Base-by-base conservation (phyloP, 2,329 filamentous ascomycete genomes). In the Diaporthe longicolla region DNA sequence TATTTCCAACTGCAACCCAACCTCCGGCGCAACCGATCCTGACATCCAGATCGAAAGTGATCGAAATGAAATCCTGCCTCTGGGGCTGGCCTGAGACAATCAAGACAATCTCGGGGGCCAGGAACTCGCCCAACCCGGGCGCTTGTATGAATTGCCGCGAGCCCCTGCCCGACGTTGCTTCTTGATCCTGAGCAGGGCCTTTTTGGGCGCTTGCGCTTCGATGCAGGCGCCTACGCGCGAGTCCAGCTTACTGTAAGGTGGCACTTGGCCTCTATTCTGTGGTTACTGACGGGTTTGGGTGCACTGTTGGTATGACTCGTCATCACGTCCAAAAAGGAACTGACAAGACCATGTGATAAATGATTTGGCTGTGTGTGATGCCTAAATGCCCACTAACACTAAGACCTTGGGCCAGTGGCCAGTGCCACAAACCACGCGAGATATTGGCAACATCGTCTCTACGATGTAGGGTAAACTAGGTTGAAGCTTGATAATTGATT, bases 181-280 rank as follows among this genome's bases (percentile, higher is more conserved):
- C 26, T 66, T 50, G 45, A 24, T 21, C 29, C 24, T n/a, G 43
- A 50, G 13, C 61, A 37, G 59, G 37, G 37, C 37, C 1, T 61
- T 63, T 21, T 57, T 70, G 43, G 70, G 70, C 70, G 70, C 58
- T 65, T 72, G 70, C 70, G 70, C 70, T 68, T 72, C 58, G 48
- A 32, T 32, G 58, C 45, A 54, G 24, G 21, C 55, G 43, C 58
- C n/a, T n/a, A 65, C 59, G 35, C 40, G 37, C 40, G 59, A 26
- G 40, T 15, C 6, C 58, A 29, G 5, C n/a, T 15, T 15, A 63
- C 26, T 48, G 29, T 40, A n/a, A 17, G 43, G 43, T 19, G 43
- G 7, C 19, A 48, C 24, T 24, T 10, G 35, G 24, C 19, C 8
- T 21, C 1, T 17, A 17, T 24, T 8, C 59, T 10, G 59, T 24